A percentile compares a stretch with the other conserved stretches of the same genome.
Evolutionary conservation across 1,284 basidiomycete species (phyloP).

Genomic region (Termitomyces sp.): DNA sequence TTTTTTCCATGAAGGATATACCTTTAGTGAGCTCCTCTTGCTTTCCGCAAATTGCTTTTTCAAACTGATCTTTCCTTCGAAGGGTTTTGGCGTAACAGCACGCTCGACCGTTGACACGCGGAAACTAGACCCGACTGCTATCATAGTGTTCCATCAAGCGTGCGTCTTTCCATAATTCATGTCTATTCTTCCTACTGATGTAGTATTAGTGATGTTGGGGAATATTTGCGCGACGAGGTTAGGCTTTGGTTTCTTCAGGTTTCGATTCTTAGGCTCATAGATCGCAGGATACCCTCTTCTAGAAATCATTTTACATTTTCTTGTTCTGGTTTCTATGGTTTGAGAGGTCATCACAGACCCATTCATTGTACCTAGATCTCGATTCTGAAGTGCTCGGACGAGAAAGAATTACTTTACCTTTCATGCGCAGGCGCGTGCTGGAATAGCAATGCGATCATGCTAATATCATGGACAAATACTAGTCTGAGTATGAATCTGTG

Average conservation of each 20-base stretch:
- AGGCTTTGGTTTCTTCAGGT: slow-evolving; percentile 16
- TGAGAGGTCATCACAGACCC: slow-evolving; percentile 17
- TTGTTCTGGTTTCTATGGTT: slow-evolving; percentile 12
- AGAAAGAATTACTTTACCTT: slow-evolving; percentile 20
- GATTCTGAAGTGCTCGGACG: slow-evolving; percentile 38
- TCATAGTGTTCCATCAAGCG: slow-evolving; percentile 99
- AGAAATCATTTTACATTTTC: slow-evolving; percentile 18
- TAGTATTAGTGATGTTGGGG: slow-evolving; percentile 78
- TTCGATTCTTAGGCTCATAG: slow-evolving; percentile 6
- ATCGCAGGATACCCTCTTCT: slow-evolving; percentile 69
- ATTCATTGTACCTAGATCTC: slow-evolving; percentile 21
- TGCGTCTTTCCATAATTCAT: slow-evolving; percentile 36
- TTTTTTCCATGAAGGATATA: slow-evolving; percentile 93
- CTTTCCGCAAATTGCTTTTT: background rate
- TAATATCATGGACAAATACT: background rate
- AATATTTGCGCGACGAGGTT: slow-evolving; percentile 94
- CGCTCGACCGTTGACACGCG: slow-evolving; percentile 93
- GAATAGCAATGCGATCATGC: slow-evolving; percentile 2
- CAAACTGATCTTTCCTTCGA: slow-evolving; percentile 12
- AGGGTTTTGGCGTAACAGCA: slow-evolving; percentile 98
- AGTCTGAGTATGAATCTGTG: background rate
- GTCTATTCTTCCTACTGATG: background rate
- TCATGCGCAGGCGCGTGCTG: slow-evolving; percentile 16
- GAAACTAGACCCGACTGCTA: slow-evolving; percentile 97
- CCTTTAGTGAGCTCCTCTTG: slow-evolving; percentile 62